These are phyloP conservation scores for Lepiota venenata DNA, from an alignment of 768 basidiomycete genomes.

Conservation along the genomic window DNA sequence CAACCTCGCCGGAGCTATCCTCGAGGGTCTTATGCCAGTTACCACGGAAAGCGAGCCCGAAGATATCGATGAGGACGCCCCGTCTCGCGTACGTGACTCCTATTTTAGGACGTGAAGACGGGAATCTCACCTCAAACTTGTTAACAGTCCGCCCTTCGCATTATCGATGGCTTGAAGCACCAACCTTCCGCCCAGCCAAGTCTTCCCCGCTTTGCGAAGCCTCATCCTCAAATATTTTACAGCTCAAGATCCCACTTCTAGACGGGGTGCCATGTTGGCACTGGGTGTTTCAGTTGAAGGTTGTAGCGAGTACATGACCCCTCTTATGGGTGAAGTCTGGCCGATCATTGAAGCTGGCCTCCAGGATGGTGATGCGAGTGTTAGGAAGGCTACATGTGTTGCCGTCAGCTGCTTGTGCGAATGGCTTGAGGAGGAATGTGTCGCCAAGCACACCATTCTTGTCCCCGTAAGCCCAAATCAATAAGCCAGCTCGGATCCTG, in stretches of 20 bases:
- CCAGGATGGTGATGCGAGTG: conserved; percentile 75
- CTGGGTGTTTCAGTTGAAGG: conserved; percentile 96
- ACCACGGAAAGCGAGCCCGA: conserved; percentile 92
- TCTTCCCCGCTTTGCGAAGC: conserved; percentile 86
- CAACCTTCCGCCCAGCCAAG: conserved; percentile 88
- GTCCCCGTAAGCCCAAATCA: conserved; percentile 63
- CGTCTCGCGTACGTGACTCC: conserved; percentile 66
- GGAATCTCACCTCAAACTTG: neutral
- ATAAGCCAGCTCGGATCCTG: neutral
- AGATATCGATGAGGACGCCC: conserved; percentile 90
- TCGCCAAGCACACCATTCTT: conserved; percentile 74
- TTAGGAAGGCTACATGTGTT: conserved; percentile 94
- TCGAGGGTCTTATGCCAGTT: conserved; percentile 91
- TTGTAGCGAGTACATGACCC: conserved; percentile 96
- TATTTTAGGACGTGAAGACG: neutral
- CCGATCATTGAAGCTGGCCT: conserved; percentile 90
- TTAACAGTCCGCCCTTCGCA: conserved; percentile 83
- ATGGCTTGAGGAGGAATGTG: conserved; percentile 94
- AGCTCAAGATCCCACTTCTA: conserved; percentile 71
- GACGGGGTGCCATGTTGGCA: conserved; percentile 93
- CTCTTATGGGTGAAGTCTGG: conserved; percentile 90
- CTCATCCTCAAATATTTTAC: conserved; percentile 85
- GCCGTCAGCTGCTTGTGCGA: conserved; percentile 96
- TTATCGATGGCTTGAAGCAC: conserved; percentile 92
- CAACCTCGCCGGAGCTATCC: conserved; percentile 78